Evolutionary conservation across 2,329 filamentous ascomycete species (phyloP).

Genomic region (Aspergillus niger): DNA sequence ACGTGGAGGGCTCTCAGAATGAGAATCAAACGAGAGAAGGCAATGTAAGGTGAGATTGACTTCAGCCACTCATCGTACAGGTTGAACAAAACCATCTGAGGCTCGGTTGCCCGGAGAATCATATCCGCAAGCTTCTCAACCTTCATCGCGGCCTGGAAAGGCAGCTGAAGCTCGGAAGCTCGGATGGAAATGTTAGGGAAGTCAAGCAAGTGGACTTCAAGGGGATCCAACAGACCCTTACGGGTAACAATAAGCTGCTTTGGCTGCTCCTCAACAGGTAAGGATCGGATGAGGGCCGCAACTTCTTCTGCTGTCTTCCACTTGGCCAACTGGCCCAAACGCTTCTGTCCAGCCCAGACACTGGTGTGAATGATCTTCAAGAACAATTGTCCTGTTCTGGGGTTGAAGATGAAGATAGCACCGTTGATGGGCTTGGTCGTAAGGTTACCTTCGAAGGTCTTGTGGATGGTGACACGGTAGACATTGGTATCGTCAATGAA

Average conservation of each 20-base stretch:
- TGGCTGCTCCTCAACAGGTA: conserved; percentile 96
- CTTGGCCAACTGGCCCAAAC: conserved; percentile 95
- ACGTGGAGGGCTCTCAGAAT: conserved; percentile 95
- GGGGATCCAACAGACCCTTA: conserved; percentile 93
- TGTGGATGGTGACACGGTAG: conserved; percentile 98
- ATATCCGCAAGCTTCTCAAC: conserved; percentile 99
- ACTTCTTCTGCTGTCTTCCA: conserved; percentile 99
- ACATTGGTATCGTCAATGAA: conserved; percentile 99
- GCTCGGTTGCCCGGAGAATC: conserved; percentile 95
- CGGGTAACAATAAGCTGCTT: conserved; percentile 98
- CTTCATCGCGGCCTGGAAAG: conserved; percentile 99
- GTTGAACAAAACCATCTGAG: conserved; percentile 99
- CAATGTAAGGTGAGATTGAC: conserved; percentile 97
- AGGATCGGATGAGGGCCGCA: conserved; percentile 88
- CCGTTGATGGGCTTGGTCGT: conserved; percentile 99
- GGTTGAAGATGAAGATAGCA: conserved; percentile 99
- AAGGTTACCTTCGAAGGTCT: conserved; percentile 98
- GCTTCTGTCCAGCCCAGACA: conserved; percentile 98
- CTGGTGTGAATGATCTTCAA: conserved; percentile 99
- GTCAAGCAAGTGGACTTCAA: conserved; percentile 95
- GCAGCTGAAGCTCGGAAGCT: conserved; percentile 92
- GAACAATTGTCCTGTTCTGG: conserved; percentile 95
- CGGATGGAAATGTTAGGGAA: conserved; percentile 99
- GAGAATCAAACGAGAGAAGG: conserved; percentile 90
- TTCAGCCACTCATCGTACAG: conserved; percentile 99